Evolutionary conservation across 352 stramenopile genomes (phyloP).

Genomic region (Globisporangium polare): DNA sequence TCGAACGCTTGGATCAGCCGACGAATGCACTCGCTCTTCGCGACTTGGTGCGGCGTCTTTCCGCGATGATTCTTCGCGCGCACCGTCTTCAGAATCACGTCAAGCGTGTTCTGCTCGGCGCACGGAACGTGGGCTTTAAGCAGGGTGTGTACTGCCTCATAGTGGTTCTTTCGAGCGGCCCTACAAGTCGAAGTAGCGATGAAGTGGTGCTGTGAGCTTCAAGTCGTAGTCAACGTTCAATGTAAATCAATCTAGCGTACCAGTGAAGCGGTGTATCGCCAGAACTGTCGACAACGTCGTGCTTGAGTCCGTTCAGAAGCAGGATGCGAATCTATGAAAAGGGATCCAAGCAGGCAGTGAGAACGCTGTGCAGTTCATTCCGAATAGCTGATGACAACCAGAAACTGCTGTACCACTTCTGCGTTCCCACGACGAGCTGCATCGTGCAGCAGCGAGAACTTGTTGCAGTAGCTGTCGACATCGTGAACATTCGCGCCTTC

Average conservation of each 20-base stretch:
- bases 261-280: slow-evolving; percentile 70
- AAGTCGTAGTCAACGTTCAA: background rate
- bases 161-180: slow-evolving; percentile 55
- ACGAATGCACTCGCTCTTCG: slow-evolving; percentile 44
- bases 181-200: slow-evolving; percentile 16
- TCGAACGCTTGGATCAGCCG: slow-evolving; percentile 42
- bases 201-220: background rate
- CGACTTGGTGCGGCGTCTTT: slow-evolving; percentile 32
- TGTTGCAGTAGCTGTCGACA: slow-evolving; percentile 54
- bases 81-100: slow-evolving; percentile 30
- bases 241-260: slow-evolving; percentile 18
- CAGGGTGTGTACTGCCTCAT: slow-evolving; percentile 49
- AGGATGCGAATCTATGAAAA: slow-evolving; percentile 42
- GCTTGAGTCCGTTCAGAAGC: slow-evolving; percentile 35
- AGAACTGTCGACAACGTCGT: slow-evolving; percentile 36
- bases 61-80: slow-evolving; percentile 42
- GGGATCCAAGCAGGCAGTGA: background rate
- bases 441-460: slow-evolving; percentile 65
- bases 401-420: slow-evolving; percentile 33
- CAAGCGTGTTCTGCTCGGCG: slow-evolving; percentile 22
- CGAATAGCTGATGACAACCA: background rate
- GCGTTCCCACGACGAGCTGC: slow-evolving; percentile 47
- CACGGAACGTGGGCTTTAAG: slow-evolving; percentile 35
- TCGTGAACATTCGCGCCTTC: slow-evolving; percentile 50
- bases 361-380: background rate